Conservation (phyloP, 352 stramenopile genomes). For the Globisporangium radiosum region DNA sequence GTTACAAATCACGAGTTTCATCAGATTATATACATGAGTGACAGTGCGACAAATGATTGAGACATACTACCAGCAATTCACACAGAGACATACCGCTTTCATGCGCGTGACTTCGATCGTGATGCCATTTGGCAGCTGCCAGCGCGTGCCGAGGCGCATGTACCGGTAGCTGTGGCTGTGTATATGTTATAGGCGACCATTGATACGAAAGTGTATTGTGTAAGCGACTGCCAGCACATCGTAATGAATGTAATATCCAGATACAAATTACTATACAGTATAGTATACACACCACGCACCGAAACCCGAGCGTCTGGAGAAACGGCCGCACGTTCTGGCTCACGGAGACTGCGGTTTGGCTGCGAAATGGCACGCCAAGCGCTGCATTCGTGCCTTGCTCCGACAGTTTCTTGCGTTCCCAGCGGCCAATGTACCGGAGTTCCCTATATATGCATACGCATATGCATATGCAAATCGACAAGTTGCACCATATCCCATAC, state of each 20-base stretch:
- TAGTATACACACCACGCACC: conserved; percentile 22
- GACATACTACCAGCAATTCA: neutral
- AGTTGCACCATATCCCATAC: no score
- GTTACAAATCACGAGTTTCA: no score
- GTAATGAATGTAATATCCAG: no score
- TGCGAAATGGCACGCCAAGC: conserved; percentile 71
- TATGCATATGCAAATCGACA: no score
- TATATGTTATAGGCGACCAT: neutral
- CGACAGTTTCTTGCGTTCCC: conserved; percentile 84
- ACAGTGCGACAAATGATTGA: neutral
- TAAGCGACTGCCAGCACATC: no score
- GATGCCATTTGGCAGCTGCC: conserved; percentile 79
- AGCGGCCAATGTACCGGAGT: conserved; percentile 75
- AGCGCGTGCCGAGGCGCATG: conserved; percentile 76
- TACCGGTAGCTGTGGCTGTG: conserved; percentile 75
- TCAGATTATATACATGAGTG: neutral
- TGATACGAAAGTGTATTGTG: no score
- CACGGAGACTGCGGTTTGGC: conserved; percentile 75
- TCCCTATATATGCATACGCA: conserved; percentile 29
- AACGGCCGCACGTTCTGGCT: conserved; percentile 78
- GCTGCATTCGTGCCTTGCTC: conserved; percentile 58
- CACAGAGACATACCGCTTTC: conserved; percentile 51
- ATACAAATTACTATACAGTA: no score
- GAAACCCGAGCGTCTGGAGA: conserved; percentile 68
- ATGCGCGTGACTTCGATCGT: conserved; percentile 81